Evolutionary conservation across 495 filamentous ascomycete species (phyloP), one percentile per base, ranked within the genome.

Genomic region (Durotheca rogersii): DNA sequence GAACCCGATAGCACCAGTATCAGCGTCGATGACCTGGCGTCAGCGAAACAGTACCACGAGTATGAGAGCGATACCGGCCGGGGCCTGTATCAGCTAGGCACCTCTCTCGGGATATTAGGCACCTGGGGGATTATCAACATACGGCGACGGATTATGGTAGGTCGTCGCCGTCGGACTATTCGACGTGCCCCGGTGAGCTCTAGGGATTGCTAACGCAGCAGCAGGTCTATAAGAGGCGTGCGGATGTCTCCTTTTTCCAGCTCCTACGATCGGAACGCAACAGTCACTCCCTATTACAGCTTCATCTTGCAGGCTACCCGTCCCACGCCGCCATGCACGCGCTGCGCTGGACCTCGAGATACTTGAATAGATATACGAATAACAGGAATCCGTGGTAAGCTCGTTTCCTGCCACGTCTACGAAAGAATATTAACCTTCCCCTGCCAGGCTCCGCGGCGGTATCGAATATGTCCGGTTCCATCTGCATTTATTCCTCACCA

Each of bases 81-180:
- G 9, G 62, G 56, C 9, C 46, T 76, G 38, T 54, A 74, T 40
- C 47, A 68, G 19, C 34, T 62, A 6, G 71, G 71, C 3, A 64
- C 69, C 9, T 45, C 65, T 1, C 47, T 75, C 6, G 64, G 72
- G 16, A 64, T 71, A n/a, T 62, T 65, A 7, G 66, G 67, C 1
- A 67, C 76, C 14, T 81, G 78, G 76, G 76, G 77, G n/a, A 65
- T 79, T 7, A 66, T 74, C 41, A 75, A 76, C 25, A 56, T 80
- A 43, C 62, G 77, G 41, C 70, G 75, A 44, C 69, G 77, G 18
- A 73, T 80, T 32, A 37, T 78, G 45, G 77, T 80, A 47, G 42
- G 70, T 36, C 23, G 23, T 9, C 3, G 18, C 38, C 27, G 25
- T 50, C 9, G 19, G 14, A 5, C 0, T 20, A 17, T 20, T 18